Evolutionary conservation across 2,329 filamentous ascomycete genomes (phyloP), one percentile per base, ranked within the genome.

Genomic region (Fusarium tupiense): DNA sequence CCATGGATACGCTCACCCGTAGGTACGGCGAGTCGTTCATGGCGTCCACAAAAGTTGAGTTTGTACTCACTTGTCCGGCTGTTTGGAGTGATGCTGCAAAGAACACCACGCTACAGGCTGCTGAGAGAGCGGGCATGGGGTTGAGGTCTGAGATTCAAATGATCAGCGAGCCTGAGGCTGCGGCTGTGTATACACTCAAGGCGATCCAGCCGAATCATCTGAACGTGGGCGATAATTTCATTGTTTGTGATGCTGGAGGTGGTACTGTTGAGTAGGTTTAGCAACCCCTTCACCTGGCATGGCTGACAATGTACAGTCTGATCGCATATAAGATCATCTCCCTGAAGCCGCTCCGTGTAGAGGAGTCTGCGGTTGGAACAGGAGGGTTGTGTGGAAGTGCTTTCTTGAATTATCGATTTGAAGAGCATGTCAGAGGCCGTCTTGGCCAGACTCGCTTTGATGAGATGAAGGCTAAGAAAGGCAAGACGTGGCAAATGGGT

Each of bases 51-150:
- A 91, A 91, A 76, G 91, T 94, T 44, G 91, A 95, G 71, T 95
- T 94, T 76, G 92, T 96, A 56, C 86, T 96, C 63, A 96, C 93
- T 2, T 94, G 93, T 59, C 94, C 94, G 13, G 94, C 94, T 13
- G 93, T 96, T 13, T 96, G 94, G 94, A 94, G 91, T 31, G 94
- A 96, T 80, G 90, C 92, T 1, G 94, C 93, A n/a, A 96, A 95
- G 84, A 93, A 94, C 81, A 93, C 93, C 11, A 96, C 93, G 5
- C 83, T 95, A 56, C 89, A 93, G 79, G 94, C 93, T 11, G 93
- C 93, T 17, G 92, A 95, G 83, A 86, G 91, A 66, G 94, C 93
- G 0, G 94, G 93, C 8, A 94, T 96, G 91, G 93, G 93, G 9
- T 88, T 85, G 5, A 88, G 88, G 64, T 89, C 90, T 46, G 89